Percentiles rank a stretch among this genome's conserved stretches.
phyloP scores from a whole-genome alignment of 768 basidiomycete species.

The Boletales sp. region DNA sequence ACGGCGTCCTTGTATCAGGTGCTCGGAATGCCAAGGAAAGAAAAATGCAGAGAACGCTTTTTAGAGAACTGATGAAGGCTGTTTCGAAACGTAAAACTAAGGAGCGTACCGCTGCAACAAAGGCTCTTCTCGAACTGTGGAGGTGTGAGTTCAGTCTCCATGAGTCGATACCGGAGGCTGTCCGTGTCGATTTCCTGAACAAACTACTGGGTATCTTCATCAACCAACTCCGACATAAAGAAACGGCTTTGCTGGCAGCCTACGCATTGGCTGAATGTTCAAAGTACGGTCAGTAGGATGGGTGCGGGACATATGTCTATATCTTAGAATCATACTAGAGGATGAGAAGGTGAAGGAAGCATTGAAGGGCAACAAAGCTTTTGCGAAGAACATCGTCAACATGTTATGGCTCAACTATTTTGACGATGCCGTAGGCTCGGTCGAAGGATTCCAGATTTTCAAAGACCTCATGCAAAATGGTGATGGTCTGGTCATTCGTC shows the following conservation, averaged over 20 bases:
- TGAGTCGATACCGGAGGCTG: not conserved
- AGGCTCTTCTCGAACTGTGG: slow-evolving; percentile 18
- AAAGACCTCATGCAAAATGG: slow-evolving; percentile 1
- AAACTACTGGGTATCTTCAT: slow-evolving; percentile 12
- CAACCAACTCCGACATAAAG: slow-evolving; percentile 10
- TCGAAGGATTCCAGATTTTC: slow-evolving; percentile 4
- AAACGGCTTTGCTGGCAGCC: slow-evolving; percentile 16
- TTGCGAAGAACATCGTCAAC: slow-evolving; percentile 1
- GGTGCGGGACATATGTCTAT: too few species aligned
- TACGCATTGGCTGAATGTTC: slow-evolving; percentile 9
- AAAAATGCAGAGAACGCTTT: slow-evolving; percentile 1
- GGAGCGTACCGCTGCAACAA: slow-evolving; percentile 21
- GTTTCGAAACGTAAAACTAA: not conserved
- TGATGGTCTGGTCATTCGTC: not conserved
- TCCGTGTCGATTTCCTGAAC: too few species aligned
- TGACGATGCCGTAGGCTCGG: slow-evolving; percentile 1
- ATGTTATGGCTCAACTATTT: slow-evolving; percentile 6
- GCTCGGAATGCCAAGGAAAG: not conserved
- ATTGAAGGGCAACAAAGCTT: not conserved
- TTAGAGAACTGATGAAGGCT: slow-evolving; percentile 5
- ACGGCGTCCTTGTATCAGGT: slow-evolving; percentile 1
- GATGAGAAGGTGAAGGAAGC: slow-evolving; percentile 1
- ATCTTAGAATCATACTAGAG: not conserved
- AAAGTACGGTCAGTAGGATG: not conserved
- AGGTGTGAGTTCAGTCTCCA: slow-evolving; percentile 5